A percentile compares a stretch with the other conserved stretches of the same genome.
These are phyloP conservation scores for Umbelopsis vinacea DNA, from an alignment of 192 early-diverging fungal genomes.

Conservation along the genomic window DNA sequence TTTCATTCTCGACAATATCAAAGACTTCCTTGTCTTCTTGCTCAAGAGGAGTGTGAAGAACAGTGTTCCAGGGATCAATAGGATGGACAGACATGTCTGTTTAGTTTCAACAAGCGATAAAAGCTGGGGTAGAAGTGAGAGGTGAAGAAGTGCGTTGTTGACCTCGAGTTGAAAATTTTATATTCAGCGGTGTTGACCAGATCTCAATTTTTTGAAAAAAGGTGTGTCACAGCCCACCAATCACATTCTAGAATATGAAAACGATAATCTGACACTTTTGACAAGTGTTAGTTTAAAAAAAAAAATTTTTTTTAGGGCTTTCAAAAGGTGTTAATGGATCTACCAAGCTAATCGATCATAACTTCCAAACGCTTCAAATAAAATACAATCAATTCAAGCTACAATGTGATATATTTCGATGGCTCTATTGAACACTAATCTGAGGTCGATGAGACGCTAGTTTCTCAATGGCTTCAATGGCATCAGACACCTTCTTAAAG, in stretches of 20 bases:
- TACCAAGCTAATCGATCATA: too few relatives aligned
- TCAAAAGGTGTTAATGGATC: neutral
- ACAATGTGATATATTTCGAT: too few relatives aligned
- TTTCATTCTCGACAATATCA: slow-evolving; percentile 94
- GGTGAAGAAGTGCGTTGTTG: neutral
- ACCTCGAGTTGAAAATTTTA: neutral
- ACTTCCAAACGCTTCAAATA: too few relatives aligned
- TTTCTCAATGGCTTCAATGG: slow-evolving; percentile 40
- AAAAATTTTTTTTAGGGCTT: neutral
- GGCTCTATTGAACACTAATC: neutral
- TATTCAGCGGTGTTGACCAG: neutral
- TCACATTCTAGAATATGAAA: neutral
- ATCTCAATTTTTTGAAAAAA: neutral
- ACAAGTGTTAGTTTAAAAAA: too few relatives aligned
- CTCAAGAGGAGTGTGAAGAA: slow-evolving; percentile 88
- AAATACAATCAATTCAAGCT: too few relatives aligned
- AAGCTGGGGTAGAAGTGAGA: slow-evolving; percentile 5
- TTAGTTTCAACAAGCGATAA: neutral
- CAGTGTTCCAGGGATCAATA: slow-evolving; percentile 65
- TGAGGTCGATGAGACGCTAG: slow-evolving; percentile 8
- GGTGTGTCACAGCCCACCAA: slow-evolving; percentile 14
- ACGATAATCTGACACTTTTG: neutral
- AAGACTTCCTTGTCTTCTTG: slow-evolving; percentile 94
- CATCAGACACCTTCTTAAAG: slow-evolving; percentile 64
- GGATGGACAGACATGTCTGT: slow-evolving; percentile 37